Base-by-base conservation (phyloP, 805 yeast species). In the Metschnikowia cubensis region DNA sequence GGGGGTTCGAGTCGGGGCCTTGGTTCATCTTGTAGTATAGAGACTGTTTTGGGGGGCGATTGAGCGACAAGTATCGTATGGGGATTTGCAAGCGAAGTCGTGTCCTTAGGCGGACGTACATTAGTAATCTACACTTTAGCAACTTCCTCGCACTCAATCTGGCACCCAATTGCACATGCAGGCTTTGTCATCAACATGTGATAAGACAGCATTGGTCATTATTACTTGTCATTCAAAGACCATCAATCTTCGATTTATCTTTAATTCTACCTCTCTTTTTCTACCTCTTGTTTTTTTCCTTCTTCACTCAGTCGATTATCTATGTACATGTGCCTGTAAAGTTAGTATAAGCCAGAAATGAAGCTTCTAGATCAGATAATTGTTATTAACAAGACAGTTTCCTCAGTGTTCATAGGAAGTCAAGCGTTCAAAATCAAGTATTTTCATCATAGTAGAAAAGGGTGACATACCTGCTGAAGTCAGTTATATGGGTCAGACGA, bases 381-480 rank as follows among this genome's bases (percentile, higher is more conserved):
- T 39, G 47, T 39, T 48, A 37, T 45, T 32, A 48, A 52, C 56
- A 48, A 54, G 61, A 56, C 57, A 49, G 40, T 62, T 47, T 62
- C 66, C 63, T 59, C 66, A 62, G 48, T 45, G 51, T 47, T 49
- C 50, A 54, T 62, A 56, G 61, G 66, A 62, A 62, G 66, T 62
- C 66, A 62, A 62, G 63, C 66, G 66, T 62, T 61, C 65, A 51
- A 52, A 58, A 61, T 55, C 56, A 50, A 59, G 53, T 50, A 50
- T 50, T 54, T 56, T 62, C 66, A 62, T 61, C 66, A 61, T 52
- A 42, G 37, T 49, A 50, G 38, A 32, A 32, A 35, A 42, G 17
- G 14, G 11, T 6, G 31, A 54, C 59, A 49, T 54, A 55, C 58
- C 59, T 36, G 54, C 47, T 18, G 20, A 17, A 32, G 29, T 11